Percentiles rank a stretch among this genome's conserved stretches.
Conservation (phyloP, 345 rosid genomes). For the Eucalyptus melliodora region DNA sequence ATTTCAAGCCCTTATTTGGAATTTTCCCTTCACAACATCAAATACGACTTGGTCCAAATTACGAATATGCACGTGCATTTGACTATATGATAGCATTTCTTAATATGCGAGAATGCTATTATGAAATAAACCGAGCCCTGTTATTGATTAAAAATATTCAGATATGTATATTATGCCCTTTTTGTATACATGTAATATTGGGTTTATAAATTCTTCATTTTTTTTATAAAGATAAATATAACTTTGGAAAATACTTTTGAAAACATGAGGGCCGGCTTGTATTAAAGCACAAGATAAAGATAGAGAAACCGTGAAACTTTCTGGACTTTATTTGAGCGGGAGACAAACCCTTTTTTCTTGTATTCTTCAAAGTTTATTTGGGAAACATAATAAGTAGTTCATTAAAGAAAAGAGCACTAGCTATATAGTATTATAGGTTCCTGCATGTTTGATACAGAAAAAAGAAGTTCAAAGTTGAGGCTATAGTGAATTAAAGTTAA, state of each 20-base stretch:
- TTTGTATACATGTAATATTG: background rate
- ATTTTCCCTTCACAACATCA: background rate
- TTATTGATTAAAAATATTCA: background rate
- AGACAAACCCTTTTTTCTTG: background rate
- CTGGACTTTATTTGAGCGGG: background rate
- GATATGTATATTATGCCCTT: background rate
- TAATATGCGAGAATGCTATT: background rate
- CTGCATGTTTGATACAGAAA: background rate
- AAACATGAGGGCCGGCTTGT: background rate
- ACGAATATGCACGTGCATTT: background rate
- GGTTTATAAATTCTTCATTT: background rate
- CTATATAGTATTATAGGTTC: background rate
- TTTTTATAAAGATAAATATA: background rate
- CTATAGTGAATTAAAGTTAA: background rate
- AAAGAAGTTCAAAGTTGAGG: background rate
- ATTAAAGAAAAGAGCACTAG: background rate
- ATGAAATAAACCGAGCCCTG: background rate
- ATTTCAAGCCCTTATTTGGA: fast-evolving
- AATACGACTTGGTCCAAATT: background rate
- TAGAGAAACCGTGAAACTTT: background rate
- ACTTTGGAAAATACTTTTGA: background rate
- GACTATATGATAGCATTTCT: background rate
- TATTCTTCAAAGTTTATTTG: background rate
- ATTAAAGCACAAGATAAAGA: background rate
- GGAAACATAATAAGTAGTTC: background rate